Evolutionary conservation across 306 rosid genomes (phyloP), one percentile per base, ranked within the genome.

Genomic region (Glycine soja): DNA sequence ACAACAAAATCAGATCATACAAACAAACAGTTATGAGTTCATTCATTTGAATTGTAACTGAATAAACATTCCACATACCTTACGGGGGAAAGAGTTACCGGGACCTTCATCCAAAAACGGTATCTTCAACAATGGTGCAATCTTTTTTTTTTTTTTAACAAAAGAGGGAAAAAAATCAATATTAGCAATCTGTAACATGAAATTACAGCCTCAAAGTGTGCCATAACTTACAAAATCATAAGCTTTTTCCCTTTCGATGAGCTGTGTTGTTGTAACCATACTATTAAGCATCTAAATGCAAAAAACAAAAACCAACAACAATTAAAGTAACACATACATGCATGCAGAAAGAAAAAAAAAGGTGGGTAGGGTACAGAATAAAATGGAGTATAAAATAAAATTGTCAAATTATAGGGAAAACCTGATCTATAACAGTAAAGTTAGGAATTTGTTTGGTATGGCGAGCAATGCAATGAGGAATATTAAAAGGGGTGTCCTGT

Each of bases 401-500:
- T 24, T 12, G 11, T 61, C 3, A 58, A 66, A 61, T 4, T 4
- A 77, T 84, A 63, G 62, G n/a, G 71, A 86, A 85, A 86, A 95
- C 97, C 99, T 95, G 97, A 83, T 95, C 98, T 74, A 86, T 88
- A 66, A 91, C 97, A 86, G 81, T 91, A 86, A 61, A 87, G 88
- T 86, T 86, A 54, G 93, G 95, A 71, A 85, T 82, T 79, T 90
- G 94, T 34, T 81, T 87, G 67, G 94, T 91, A 58, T 84, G 82
- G 77, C 91, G 92, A 75, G 98, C 94, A 93, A 95, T 88, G 85
- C 99, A 95, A 46, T 91, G 98, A 69, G 98, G 97, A 87, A 93
- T 59, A 54, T 85, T 87, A 12, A 87, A 88, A 80, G 99, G 97
- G 69, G 64, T 81, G 47, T 95, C 97, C 81, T 95, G 96, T 30